These are phyloP conservation scores for Boletellus ananas DNA, from an alignment of 768 basidiomycete species.

Conservation along the genomic window DNA sequence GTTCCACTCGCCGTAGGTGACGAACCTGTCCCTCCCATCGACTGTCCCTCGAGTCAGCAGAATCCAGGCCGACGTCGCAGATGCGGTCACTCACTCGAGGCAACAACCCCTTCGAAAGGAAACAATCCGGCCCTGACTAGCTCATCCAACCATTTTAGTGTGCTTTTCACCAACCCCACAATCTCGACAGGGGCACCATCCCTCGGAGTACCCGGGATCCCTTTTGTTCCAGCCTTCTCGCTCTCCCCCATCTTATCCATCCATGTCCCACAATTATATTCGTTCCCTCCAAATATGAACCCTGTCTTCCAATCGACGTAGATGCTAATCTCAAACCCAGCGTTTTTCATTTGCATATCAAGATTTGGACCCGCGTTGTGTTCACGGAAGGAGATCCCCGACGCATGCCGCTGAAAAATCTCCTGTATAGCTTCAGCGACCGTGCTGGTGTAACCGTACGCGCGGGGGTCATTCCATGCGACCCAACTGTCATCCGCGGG, in stretches of 20 bases:
- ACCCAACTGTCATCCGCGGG: slow-evolving; percentile 94
- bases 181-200: slow-evolving; percentile 97
- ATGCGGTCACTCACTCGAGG: slow-evolving; percentile 54
- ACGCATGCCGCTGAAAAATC: slow-evolving; percentile 88
- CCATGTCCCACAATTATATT: slow-evolving; percentile 89
- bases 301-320: slow-evolving; percentile 96
- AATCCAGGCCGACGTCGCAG: background rate
- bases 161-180: slow-evolving; percentile 88
- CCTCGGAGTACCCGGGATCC: slow-evolving; percentile 91
- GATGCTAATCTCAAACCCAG: slow-evolving; percentile 92
- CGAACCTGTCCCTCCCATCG: slow-evolving; percentile 57
- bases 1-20: slow-evolving; percentile 91
- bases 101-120: slow-evolving; percentile 87
- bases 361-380: slow-evolving; percentile 95
- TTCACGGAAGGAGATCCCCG: slow-evolving; percentile 92
- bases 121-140: slow-evolving; percentile 65
- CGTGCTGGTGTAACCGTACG: slow-evolving; percentile 77
- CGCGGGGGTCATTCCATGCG: slow-evolving; percentile 78
- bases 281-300: slow-evolving; percentile 82
- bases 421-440: slow-evolving; percentile 97
- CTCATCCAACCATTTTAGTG: slow-evolving; percentile 81
- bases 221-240: slow-evolving; percentile 86
- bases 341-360: slow-evolving; percentile 94
- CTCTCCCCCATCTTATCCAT: slow-evolving; percentile 99
- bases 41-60: slow-evolving; percentile 42